phyloP scores from a whole-genome alignment of 306 rosid genomes.

The Elaeagnus macrophylla region DNA sequence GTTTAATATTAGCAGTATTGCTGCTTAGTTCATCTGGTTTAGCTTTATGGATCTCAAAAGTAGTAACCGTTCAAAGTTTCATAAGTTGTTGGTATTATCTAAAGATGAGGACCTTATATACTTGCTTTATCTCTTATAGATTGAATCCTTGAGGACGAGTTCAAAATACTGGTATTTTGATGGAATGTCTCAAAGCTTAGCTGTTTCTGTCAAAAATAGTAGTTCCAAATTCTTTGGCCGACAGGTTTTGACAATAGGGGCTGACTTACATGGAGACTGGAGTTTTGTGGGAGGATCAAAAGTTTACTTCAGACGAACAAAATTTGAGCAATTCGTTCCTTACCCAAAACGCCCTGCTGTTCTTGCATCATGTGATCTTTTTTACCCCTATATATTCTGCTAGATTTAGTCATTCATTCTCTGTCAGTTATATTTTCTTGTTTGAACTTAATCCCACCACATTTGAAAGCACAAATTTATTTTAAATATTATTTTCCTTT shows the following conservation, averaged over 20 bases:
- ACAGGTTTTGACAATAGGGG: conserved; percentile 17
- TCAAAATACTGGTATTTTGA: conserved; percentile 23
- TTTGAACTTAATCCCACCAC: not conserved
- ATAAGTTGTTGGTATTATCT: conserved; percentile 7
- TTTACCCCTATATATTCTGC: conserved; percentile 5
- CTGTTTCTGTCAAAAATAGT: conserved; percentile 30
- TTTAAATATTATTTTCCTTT: not conserved
- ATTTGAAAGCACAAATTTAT: not conserved
- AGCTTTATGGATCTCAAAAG: too few relatives aligned
- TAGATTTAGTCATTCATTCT: not conserved
- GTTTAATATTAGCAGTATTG: too few relatives aligned
- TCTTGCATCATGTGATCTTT: conserved; percentile 62
- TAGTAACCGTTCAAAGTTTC: too few relatives aligned
- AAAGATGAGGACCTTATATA: conserved; percentile 8
- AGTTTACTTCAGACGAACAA: conserved; percentile 35
- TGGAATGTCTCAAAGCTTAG: conserved; percentile 25
- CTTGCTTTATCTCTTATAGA: conserved; percentile 24
- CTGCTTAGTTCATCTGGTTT: too few relatives aligned
- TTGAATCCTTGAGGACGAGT: conserved; percentile 38
- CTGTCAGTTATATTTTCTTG: not conserved
- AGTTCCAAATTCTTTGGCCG: conserved; percentile 32
- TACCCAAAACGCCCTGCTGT: conserved; percentile 32
- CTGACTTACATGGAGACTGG: conserved; percentile 39
- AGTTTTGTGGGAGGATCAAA: conserved; percentile 75
- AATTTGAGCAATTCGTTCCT: conserved; percentile 29